phyloP scores from a whole-genome alignment of 169 alveolate genomes.

The Eimeria tenella region DNA sequence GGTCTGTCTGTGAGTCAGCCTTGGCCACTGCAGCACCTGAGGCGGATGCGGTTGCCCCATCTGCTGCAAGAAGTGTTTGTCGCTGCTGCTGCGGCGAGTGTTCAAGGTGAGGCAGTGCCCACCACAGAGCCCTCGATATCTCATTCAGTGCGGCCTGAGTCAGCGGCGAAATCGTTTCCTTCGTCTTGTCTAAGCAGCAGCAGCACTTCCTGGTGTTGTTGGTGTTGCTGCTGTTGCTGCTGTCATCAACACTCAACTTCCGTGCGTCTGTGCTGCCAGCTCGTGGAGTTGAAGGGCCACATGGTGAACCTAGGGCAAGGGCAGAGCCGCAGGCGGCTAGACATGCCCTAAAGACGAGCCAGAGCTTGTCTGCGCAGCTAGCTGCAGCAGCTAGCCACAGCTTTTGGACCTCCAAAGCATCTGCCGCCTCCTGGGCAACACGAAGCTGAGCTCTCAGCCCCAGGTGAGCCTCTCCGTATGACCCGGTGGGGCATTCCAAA shows the following conservation, averaged over 20 bases:
- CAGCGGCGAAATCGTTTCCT: background rate
- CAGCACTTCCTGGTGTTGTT: slow-evolving; percentile 8
- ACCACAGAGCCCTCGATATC: background rate
- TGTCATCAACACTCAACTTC: background rate
- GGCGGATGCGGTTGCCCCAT: background rate
- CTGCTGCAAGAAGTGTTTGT: background rate
- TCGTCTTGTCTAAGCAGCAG: slow-evolving; percentile 34
- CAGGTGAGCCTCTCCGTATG: background rate
- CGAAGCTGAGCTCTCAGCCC: slow-evolving; percentile 57
- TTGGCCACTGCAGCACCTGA: background rate
- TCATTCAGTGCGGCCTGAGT: slow-evolving; percentile 10
- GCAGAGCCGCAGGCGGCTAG: slow-evolving; percentile 62
- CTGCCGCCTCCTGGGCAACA: slow-evolving; percentile 52
- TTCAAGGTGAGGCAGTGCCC: slow-evolving; percentile 62
- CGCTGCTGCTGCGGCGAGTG: background rate
- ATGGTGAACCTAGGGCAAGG: background rate
- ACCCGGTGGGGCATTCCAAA: background rate
- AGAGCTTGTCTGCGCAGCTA: background rate
- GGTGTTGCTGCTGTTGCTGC: background rate
- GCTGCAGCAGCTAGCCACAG: slow-evolving; percentile 36
- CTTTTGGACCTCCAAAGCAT: slow-evolving; percentile 20
- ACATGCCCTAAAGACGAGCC: slow-evolving; percentile 34
- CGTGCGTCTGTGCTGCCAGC: too few relatives aligned
- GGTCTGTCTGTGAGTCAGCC: background rate
- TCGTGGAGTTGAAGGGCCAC: too few relatives aligned